Percentiles rank a stretch among this genome's conserved stretches.
These are phyloP conservation scores for Aspergillus sp. DNA, from an alignment of 2,329 filamentous ascomycete species.

Conservation along the genomic window DNA sequence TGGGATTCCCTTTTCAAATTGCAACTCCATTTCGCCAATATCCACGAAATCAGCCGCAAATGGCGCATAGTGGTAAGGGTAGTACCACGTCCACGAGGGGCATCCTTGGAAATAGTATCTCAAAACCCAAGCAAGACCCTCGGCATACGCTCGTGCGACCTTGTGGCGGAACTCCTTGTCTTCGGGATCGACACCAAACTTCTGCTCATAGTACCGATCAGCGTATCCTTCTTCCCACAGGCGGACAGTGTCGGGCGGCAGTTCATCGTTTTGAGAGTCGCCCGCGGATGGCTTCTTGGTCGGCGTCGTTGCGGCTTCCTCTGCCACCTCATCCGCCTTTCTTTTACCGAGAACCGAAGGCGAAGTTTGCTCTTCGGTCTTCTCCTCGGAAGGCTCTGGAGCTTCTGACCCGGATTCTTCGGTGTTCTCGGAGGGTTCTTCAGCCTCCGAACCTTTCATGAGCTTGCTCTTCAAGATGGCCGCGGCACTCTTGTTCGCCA, in stretches of 20 bases:
- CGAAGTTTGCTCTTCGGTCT: slow-evolving; percentile 29
- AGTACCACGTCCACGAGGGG: slow-evolving; percentile 99
- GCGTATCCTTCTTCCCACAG: slow-evolving; percentile 96
- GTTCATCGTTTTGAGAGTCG: slow-evolving; percentile 58
- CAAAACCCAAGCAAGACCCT: slow-evolving; percentile 93
- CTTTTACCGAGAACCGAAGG: slow-evolving; percentile 49
- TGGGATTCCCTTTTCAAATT: slow-evolving; percentile 79
- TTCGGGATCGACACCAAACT: slow-evolving; percentile 80
- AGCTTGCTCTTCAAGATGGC: slow-evolving; percentile 82
- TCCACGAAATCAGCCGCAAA: slow-evolving; percentile 94
- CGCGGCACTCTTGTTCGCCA: slow-evolving; percentile 92
- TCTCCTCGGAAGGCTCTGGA: slow-evolving; percentile 29
- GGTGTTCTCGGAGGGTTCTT: slow-evolving; percentile 25
- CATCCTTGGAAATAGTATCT: slow-evolving; percentile 98
- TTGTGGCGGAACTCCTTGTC: slow-evolving; percentile 85
- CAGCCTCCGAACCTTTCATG: slow-evolving; percentile 47
- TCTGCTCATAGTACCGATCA: slow-evolving; percentile 95
- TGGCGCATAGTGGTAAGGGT: slow-evolving; percentile 96
- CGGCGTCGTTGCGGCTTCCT: slow-evolving; percentile 58
- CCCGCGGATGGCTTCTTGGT: slow-evolving; percentile 49
- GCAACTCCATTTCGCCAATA: slow-evolving; percentile 73
- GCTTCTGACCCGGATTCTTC: slow-evolving; percentile 29
- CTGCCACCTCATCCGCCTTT: slow-evolving; percentile 71
- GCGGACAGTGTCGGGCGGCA: slow-evolving; percentile 76
- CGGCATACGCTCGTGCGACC: slow-evolving; percentile 88